A percentile compares a stretch with the other conserved stretches of the same genome.
Evolutionary conservation across 768 basidiomycete species (phyloP).

Genomic region (Vararia minispora): DNA sequence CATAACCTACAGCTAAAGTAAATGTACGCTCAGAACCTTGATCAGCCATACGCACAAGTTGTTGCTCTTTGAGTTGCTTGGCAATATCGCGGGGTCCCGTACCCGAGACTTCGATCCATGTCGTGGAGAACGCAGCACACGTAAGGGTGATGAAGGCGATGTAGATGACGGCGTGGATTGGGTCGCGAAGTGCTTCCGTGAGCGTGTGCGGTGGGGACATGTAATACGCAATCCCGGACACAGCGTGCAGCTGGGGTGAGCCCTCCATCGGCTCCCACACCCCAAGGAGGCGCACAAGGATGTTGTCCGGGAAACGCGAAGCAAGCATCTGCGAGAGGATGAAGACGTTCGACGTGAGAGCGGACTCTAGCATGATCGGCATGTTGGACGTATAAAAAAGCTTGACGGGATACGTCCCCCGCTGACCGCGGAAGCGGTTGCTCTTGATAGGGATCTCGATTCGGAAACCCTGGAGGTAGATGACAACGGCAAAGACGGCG

Average conservation of each 20-base stretch:
- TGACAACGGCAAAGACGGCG: slow-evolving; percentile 86
- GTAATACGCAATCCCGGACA: slow-evolving; percentile 91
- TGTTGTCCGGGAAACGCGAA: slow-evolving; percentile 80
- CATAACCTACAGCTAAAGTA: slow-evolving; percentile 40
- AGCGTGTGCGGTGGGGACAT: slow-evolving; percentile 97
- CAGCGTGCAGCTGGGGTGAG: slow-evolving; percentile 82
- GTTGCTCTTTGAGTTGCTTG: slow-evolving; percentile 97
- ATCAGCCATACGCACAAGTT: slow-evolving; percentile 49
- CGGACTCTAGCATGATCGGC: slow-evolving; percentile 98
- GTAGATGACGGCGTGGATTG: slow-evolving; percentile 87
- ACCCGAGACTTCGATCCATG: slow-evolving; percentile 98
- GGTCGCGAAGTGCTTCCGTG: slow-evolving; percentile 79
- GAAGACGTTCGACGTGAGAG: slow-evolving; percentile 89
- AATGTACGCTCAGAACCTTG: neutral
- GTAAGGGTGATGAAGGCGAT: slow-evolving; percentile 88
- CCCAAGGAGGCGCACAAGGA: slow-evolving; percentile 83
- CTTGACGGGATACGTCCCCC: slow-evolving; percentile 93
- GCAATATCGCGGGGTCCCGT: slow-evolving; percentile 93
- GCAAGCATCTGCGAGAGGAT: slow-evolving; percentile 95
- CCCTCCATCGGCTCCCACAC: slow-evolving; percentile 99
- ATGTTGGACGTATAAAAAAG: slow-evolving; percentile 99
- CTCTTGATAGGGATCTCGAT: slow-evolving; percentile 98
- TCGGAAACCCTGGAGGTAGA: slow-evolving; percentile 98
- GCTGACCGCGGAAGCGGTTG: slow-evolving; percentile 92
- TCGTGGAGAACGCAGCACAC: slow-evolving; percentile 97